Percentiles rank a stretch among this genome's conserved stretches.
Conservation (phyloP, 1,139 yeast genomes). For the Suzukiozyma palmioleophila region DNA sequence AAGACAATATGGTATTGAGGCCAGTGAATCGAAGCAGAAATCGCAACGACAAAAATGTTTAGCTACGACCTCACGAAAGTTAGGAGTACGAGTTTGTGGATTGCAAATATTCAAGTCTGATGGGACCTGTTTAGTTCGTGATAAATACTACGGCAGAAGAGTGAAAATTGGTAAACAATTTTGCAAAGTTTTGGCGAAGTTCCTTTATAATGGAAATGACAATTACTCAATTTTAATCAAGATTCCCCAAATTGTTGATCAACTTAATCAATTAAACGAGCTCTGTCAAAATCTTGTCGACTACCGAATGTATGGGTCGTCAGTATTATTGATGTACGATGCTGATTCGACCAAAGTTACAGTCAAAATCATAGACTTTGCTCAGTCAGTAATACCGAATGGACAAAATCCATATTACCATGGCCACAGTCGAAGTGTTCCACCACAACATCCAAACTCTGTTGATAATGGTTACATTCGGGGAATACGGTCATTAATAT, state of each 20-base stretch:
- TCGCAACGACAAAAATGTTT: slow-evolving; percentile 83
- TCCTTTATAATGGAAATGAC: slow-evolving; percentile 69
- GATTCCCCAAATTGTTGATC: slow-evolving; percentile 60
- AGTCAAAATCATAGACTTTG: slow-evolving; percentile 88
- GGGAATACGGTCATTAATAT: slow-evolving; percentile 66
- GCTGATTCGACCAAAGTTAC: slow-evolving; percentile 41
- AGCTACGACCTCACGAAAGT: slow-evolving; percentile 69
- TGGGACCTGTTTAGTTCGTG: slow-evolving; percentile 58
- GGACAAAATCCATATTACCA: slow-evolving; percentile 18
- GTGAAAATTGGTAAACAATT: slow-evolving; percentile 75
- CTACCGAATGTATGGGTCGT: slow-evolving; percentile 91
- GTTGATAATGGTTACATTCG: slow-evolving; percentile 84
- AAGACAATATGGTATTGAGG: slow-evolving; percentile 96
- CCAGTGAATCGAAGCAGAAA: slow-evolving; percentile 61
- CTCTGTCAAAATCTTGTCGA: slow-evolving; percentile 59
- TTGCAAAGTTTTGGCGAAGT: slow-evolving; percentile 66
- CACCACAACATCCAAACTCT: slow-evolving; percentile 60
- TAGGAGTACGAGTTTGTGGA: slow-evolving; percentile 95
- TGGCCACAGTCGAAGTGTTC: slow-evolving; percentile 35
- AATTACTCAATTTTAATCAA: slow-evolving; percentile 60
- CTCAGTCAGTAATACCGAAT: slow-evolving; percentile 83
- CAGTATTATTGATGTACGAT: slow-evolving; percentile 85
- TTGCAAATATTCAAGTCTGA: slow-evolving; percentile 66
- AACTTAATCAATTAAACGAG: slow-evolving; percentile 52
- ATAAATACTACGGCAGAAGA: slow-evolving; percentile 88